Evolutionary conservation across 495 filamentous ascomycete genomes (phyloP), one percentile per base, ranked within the genome.

Genomic region (Penicillium soppii): DNA sequence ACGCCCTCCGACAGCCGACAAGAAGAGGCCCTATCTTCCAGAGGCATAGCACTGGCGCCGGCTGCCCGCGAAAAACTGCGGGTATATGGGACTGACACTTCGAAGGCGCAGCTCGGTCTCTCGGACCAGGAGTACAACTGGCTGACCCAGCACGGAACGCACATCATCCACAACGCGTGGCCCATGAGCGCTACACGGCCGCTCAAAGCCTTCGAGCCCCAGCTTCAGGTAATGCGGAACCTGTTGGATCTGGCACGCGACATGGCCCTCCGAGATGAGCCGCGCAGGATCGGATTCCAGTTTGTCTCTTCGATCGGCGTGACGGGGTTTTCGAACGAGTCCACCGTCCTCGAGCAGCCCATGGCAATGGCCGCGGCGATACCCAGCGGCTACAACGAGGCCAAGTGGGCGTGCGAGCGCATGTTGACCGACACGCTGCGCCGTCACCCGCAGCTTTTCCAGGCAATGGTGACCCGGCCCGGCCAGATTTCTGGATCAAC

Each of bases 31-130:
- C 27, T 50, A 20, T 17, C 19, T 10, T 37, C 16, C 1, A 43
- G 39, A 13, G 44, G 23, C 29, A n/a, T n/a, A n/a, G 27, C 39
- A 3, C 1, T 19, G 15, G 26, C 29, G 3, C 2, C 13, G 5
- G 38, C 13, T 1, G 25, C 22, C 2, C 5, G n/a, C 16, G 22
- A 10, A 6, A 54, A 50, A 22, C 23, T 54, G 5, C 5, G 23
- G 12, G n/a, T 57, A 5, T 35, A 40, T 21, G 54, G 53, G 47
- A 70, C 76, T 2, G 77, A 85, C 56, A 69, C 67, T 2, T 52
- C 66, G 0, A 71, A 74, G 32, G 57, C 68, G 0, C 38, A 47
- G 7, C 70, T 86, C 0, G 82, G 81, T 2, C 68, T 86, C 1
- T 16, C 19, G 1, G 9, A 13, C 2, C 22, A 45, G 3, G 41